Evolutionary conservation across 2,329 filamentous ascomycete genomes (phyloP).

Genomic region (Xylaria sp.): DNA sequence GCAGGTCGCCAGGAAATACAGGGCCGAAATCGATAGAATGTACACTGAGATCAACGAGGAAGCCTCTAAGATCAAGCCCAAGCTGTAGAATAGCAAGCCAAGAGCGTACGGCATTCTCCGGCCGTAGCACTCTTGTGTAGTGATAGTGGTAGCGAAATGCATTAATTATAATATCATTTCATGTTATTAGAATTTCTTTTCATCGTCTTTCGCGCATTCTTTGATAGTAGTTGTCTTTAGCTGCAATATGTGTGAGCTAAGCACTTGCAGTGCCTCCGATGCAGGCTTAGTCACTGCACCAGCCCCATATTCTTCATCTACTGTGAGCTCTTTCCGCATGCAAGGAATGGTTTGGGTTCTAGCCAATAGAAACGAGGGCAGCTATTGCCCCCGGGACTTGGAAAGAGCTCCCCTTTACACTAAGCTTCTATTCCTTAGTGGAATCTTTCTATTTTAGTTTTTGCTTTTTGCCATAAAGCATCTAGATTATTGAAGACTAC

Average conservation of each 20-base stretch:
- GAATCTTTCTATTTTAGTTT: too few relatives aligned
- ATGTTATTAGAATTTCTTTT: conserved; percentile 17
- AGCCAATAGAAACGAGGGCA: too few relatives aligned
- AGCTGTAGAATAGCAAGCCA: conserved; percentile 46
- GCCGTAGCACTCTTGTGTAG: conserved; percentile 9
- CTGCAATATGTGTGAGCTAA: not conserved
- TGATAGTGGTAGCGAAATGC: conserved; percentile 16
- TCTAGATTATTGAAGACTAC: too few relatives aligned
- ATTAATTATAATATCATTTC: conserved; percentile 2
- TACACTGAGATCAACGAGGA: conserved; percentile 59
- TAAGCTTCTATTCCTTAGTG: too few relatives aligned
- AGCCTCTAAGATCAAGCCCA: conserved; percentile 47
- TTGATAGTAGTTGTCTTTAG: not conserved
- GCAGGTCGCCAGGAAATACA: conserved; percentile 59
- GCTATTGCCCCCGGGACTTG: too few relatives aligned
- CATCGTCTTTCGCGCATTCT: conserved; percentile 1
- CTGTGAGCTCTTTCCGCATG: too few relatives aligned
- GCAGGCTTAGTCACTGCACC: not conserved
- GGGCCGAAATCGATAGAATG: conserved; percentile 59
- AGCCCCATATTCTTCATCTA: too few relatives aligned
- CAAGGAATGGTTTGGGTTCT: too few relatives aligned
- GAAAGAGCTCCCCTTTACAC: too few relatives aligned
- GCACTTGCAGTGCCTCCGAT: not conserved
- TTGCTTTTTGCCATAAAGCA: too few relatives aligned
- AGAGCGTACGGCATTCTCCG: not conserved